These are phyloP conservation scores for Starmerella roubikii DNA, from an alignment of 805 yeast species.

Conservation along the genomic window DNA sequence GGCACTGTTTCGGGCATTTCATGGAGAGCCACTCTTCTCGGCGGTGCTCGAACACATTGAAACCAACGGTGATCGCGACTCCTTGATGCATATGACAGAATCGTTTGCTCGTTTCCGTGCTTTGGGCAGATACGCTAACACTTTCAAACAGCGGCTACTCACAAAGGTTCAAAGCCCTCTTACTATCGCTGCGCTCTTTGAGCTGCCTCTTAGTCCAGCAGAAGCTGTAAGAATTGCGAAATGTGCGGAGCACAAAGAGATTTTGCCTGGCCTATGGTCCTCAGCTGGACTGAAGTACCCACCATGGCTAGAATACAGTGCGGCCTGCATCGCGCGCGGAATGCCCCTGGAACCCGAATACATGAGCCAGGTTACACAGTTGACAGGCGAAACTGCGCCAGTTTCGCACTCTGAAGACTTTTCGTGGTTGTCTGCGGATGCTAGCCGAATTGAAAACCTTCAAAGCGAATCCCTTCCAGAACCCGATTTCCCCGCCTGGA, in stretches of 20 bases:
- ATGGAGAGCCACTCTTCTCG: slow-evolving; percentile 7
- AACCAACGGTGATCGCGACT: neutral
- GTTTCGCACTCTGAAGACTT: too few relatives aligned
- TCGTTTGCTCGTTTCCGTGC: slow-evolving; percentile 3
- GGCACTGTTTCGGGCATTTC: slow-evolving; percentile 1
- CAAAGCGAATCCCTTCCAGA: neutral
- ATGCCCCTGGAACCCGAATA: neutral
- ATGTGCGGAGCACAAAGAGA: neutral
- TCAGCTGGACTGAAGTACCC: slow-evolving; percentile 3
- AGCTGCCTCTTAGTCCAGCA: slow-evolving; percentile 2
- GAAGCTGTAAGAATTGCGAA: slow-evolving; percentile 5
- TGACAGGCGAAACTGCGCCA: too few relatives aligned
- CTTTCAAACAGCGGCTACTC: slow-evolving; percentile 2
- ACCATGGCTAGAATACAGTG: slow-evolving; percentile 5
- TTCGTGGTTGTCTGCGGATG: neutral
- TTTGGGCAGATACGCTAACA: slow-evolving; percentile 3
- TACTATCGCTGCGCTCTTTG: slow-evolving; percentile 6
- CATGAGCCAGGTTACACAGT: too few relatives aligned
- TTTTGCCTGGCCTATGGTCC: slow-evolving; percentile 3
- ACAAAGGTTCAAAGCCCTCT: slow-evolving; percentile 1
- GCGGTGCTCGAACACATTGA: slow-evolving; percentile 6
- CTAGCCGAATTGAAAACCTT: neutral
- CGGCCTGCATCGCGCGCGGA: neutral
- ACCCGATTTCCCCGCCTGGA: slow-evolving; percentile 2
- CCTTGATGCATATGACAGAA: neutral